These are phyloP conservation scores for Cytospora leucostoma DNA, from an alignment of 2,329 filamentous ascomycete genomes.

Conservation along the genomic window DNA sequence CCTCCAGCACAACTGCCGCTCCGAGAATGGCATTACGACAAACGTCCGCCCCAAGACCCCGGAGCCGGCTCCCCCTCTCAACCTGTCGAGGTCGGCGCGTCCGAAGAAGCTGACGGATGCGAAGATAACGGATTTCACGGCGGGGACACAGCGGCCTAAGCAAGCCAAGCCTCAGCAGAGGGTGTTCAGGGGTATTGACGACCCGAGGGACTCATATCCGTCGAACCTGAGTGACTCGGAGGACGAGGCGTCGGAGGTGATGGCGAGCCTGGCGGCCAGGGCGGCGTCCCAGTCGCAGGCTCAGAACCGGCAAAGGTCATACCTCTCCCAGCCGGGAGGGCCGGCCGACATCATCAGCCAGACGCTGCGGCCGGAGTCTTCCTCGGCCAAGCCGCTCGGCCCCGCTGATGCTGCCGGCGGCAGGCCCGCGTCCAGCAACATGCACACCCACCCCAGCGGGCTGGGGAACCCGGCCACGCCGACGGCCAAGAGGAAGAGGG, in stretches of 20 bases:
- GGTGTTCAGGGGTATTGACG: conserved; percentile 21
- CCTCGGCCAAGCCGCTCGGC: not conserved
- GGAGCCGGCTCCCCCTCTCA: conserved; percentile 13
- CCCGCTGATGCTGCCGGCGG: not conserved
- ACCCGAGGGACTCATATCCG: not conserved
- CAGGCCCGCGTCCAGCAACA: not conserved
- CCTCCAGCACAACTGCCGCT: conserved; percentile 26
- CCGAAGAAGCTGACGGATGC: conserved; percentile 5
- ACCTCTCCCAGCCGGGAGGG: not conserved
- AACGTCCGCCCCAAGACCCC: conserved; percentile 22
- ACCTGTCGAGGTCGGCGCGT: conserved; percentile 1
- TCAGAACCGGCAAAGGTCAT: conserved; percentile 1
- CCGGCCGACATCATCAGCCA: conserved; percentile 5
- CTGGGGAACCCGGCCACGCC: conserved; percentile 12
- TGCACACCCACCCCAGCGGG: not conserved
- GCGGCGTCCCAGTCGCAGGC: not conserved
- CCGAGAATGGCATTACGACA: conserved; percentile 24
- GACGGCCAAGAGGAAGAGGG: conserved; percentile 38
- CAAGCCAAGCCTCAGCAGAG: conserved; percentile 5
- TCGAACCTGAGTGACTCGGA: conserved; percentile 16
- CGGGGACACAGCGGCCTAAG: not conserved
- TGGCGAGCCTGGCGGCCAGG: not conserved
- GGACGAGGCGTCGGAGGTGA: conserved; percentile 3
- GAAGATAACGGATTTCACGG: conserved; percentile 5
- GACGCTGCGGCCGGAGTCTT: conserved; percentile 5